phyloP scores from a whole-genome alignment of 306 rosid species.

The Aeschynomene evenia region DNA sequence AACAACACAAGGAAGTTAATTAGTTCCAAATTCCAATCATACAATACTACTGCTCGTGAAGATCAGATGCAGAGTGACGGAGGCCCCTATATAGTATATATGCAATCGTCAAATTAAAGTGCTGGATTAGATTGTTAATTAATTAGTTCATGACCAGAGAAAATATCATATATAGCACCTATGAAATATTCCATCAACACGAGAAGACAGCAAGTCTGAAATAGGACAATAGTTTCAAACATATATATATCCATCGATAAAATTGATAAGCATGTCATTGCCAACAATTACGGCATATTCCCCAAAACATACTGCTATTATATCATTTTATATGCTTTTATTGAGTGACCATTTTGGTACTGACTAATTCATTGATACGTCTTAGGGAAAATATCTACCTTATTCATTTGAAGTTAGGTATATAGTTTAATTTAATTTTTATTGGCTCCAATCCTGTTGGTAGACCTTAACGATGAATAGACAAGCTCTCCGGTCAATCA shows the following conservation, averaged over 20 bases:
- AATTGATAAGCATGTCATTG: background rate
- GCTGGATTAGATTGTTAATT: constrained; percentile 60
- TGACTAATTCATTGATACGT: background rate
- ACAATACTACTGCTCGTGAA: too few relatives aligned
- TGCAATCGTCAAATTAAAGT: constrained; percentile 57
- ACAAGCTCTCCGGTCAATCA: background rate
- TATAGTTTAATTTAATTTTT: background rate
- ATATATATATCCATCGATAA: background rate
- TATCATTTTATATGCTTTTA: background rate
- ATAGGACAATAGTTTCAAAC: constrained; percentile 6
- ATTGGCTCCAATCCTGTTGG: background rate
- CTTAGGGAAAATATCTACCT: background rate
- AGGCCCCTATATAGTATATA: constrained; percentile 72
- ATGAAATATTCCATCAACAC: constrained; percentile 52
- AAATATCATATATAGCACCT: constrained; percentile 55
- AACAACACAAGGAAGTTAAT: background rate
- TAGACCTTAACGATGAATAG: background rate
- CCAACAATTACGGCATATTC: constrained; percentile 15
- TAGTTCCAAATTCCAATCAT: too few relatives aligned
- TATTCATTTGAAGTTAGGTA: background rate
- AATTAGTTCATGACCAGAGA: constrained; percentile 59
- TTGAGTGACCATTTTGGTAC: background rate
- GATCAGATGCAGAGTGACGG: constrained; percentile 64
- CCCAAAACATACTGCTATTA: background rate
- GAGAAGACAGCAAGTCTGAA: constrained; percentile 1